Conservation (phyloP, 345 rosid genomes). For the Pistacia integerrima region DNA sequence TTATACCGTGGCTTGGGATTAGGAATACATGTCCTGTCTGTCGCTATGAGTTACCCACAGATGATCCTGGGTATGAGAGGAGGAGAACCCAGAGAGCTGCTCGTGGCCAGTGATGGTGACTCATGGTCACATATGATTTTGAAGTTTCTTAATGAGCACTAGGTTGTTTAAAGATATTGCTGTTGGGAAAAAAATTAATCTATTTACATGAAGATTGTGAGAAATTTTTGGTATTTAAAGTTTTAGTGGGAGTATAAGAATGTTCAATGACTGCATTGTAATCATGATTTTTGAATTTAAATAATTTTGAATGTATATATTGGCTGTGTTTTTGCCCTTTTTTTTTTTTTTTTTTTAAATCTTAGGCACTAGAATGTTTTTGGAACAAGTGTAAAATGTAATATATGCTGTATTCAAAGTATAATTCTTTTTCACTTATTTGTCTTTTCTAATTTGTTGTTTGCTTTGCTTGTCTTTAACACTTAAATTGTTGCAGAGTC, state of each 20-base stretch:
- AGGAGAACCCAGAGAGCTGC: slow-evolving; percentile 38
- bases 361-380: neutral
- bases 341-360: no score
- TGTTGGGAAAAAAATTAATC: slow-evolving; percentile 23
- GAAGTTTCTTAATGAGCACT: slow-evolving; percentile 20
- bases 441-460: neutral
- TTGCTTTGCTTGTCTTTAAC: neutral
- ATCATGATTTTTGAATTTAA: slow-evolving; percentile 18
- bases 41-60: slow-evolving; percentile 84
- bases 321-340: neutral
- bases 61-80: slow-evolving; percentile 72
- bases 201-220: slow-evolving; percentile 22
- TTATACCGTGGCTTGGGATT: slow-evolving; percentile 79
- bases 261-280: slow-evolving; percentile 28
- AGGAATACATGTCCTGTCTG: slow-evolving; percentile 95
- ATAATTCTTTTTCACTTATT: neutral
- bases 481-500: neutral
- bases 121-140: slow-evolving; percentile 24
- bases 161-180: slow-evolving; percentile 36
- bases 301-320: slow-evolving; percentile 22
- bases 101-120: slow-evolving; percentile 34
- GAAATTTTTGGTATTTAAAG: slow-evolving; percentile 19
- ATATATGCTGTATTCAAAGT: neutral
- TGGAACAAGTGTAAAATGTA: slow-evolving; percentile 10
- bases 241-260: slow-evolving; percentile 28